Conservation (phyloP, 108 stramenopile genomes). For the Phaeodactylum tricornutum region DNA sequence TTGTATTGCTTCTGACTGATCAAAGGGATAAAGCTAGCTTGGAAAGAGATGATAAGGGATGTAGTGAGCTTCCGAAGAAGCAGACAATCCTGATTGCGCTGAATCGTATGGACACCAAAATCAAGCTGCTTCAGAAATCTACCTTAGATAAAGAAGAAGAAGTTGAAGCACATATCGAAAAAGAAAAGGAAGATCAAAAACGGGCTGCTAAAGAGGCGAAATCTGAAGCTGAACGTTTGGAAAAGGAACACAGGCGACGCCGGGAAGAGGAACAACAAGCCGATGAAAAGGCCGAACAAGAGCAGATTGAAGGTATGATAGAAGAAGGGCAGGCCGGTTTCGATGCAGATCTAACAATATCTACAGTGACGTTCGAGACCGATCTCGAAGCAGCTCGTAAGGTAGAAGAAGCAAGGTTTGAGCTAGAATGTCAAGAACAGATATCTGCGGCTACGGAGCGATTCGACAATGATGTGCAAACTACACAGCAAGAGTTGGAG, state of each 20-base stretch:
- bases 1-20: conserved; percentile 14
- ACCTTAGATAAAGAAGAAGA: neutral
- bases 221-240: conserved; percentile 8
- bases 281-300: conserved; percentile 17
- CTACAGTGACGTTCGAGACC: neutral
- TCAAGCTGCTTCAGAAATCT: conserved; percentile 11
- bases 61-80: conserved; percentile 21
- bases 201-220: conserved; percentile 7
- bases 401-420: conserved; percentile 3
- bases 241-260: conserved; percentile 6
- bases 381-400: neutral
- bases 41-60: conserved; percentile 1
- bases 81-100: conserved; percentile 24
- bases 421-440: conserved; percentile 16
- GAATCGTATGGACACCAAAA: conserved; percentile 15
- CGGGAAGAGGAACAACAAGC: conserved; percentile 7
- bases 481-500: conserved; percentile 20
- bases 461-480: conserved; percentile 24
- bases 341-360: neutral
- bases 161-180: neutral
- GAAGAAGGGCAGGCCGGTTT: conserved; percentile 11
- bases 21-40: conserved; percentile 3
- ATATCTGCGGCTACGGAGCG: conserved; percentile 5
- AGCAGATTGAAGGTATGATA: conserved; percentile 12
- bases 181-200: conserved; percentile 5